Base-by-base conservation (phyloP, 352 stramenopile species). In the Phytophthora pisi region DNA sequence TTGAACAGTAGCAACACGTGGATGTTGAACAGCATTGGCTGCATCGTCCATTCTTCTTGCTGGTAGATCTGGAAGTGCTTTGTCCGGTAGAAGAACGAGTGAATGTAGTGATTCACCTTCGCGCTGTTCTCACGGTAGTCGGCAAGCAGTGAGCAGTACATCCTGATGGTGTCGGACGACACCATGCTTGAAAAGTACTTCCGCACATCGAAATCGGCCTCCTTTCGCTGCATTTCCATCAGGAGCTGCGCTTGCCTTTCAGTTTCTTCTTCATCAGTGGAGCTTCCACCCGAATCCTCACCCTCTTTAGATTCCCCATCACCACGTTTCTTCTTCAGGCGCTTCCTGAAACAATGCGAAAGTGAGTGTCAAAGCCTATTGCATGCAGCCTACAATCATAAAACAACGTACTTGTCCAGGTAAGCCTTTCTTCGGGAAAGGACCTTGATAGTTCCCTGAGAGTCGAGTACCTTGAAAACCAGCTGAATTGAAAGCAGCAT, bases 61-160 rank as follows among this genome's bases (percentile, higher is more conserved):
- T 82, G 70, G 38, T 86, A 75, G 64, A 96, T 86, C 59, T 86
- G 73, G 61, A 96, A 96, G 59, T 93, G 78, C 45, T 92, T 92
- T 26, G 80, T 84, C 16, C 88, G 88, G 52, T 95, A 95, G 51
- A 96, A 91, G 55, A 95, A 95, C 23, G 87, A 91, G 72, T 95
- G 86, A 23, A 96, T 83, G 81, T 93, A 96, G 66, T 96, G 89
- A 52, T 96, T 96, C 62, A 96, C 83, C 68, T 93, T 93, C 40
- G 80, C 53, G 38, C 57, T 86, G 62, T 96, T 96, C 16, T 84
- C 84, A 43, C 86, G 86, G 53, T 96, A 95, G 46, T 78, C 63
- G 5, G 71, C 49, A 5, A 96, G 74, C 26, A 94, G 62, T 36
- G 85, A 80, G 71, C 78, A 90, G 66, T 95, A 96, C 84, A 96